Evolutionary conservation across 192 early-diverging fungal genomes (phyloP), one percentile per base, ranked within the genome.

Genomic region (Mortierella claussenii): DNA sequence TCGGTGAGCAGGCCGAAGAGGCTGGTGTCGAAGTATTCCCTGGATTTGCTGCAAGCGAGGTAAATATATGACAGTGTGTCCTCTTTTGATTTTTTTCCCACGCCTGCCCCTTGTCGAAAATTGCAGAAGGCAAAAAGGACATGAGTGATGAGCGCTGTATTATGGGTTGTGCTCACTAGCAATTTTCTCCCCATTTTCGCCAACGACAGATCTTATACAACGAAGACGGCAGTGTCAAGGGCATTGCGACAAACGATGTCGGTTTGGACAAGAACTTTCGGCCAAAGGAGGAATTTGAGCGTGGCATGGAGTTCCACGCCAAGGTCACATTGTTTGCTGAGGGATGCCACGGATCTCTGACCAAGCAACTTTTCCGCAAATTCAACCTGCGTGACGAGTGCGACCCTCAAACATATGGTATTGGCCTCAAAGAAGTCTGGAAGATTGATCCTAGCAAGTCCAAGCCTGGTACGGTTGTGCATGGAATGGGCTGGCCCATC

Each of bases 381-480:
- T 95, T 97, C 70, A 89, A 92, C 78, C 82, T 99, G 56, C 88
- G 97, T 27, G 89, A 96, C 27, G 92, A 97, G 44, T 84, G 83
- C 46, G 82, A 94, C 56, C 91, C 88, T 43, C 97, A 99, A 84
- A 95, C 94, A 0, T 99, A 99, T 63, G 97, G 93, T 13, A 85
- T 99, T 45, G 97, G 97, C 10, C 74, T 99, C 56, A 99, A 99
- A 84, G 97, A 99, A 83, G 94, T 95, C 37, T 99, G 97, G 97
- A 96, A 99, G 81, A 80, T 99, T 20, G 88, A 89, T 49, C 91
- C 92, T 1, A 87, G 82, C 30, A 96, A 97, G 59, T 93, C 93
- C 69, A 78, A 90, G 30, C 89, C 90, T 1, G 97, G 97, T 20
- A 85, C 90, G 18, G 89, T 95, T 24, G 56, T 90, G 24, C 97